Evolutionary conservation across 2,329 filamentous ascomycete genomes (phyloP).

Genomic region (Pestalotiopsis sp.): DNA sequence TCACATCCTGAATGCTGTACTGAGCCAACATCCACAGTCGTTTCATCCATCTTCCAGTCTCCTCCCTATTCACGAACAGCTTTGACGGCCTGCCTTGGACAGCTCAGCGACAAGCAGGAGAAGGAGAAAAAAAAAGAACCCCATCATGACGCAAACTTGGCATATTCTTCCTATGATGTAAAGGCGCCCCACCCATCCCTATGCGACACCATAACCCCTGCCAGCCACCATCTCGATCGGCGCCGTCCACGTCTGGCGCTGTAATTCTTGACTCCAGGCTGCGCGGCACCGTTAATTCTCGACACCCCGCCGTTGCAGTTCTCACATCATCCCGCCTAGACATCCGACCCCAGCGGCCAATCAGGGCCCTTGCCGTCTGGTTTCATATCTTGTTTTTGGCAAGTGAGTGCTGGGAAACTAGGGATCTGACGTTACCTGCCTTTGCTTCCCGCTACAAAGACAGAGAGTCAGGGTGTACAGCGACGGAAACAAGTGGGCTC

Average conservation of each 20-base stretch:
- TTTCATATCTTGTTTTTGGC: slow-evolving; percentile 7
- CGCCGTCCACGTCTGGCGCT: neutral
- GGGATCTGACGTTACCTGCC: slow-evolving; percentile 2
- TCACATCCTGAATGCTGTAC: neutral
- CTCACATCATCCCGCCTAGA: slow-evolving; percentile 6
- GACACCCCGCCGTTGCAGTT: neutral
- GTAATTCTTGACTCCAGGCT: neutral
- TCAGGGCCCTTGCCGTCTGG: neutral
- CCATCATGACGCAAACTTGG: slow-evolving; percentile 8
- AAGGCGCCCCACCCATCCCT: neutral
- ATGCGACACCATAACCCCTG: neutral
- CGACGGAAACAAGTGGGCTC: neutral
- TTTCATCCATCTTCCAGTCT: neutral
- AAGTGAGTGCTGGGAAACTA: neutral
- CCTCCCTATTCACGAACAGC: neutral
- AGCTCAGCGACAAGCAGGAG: neutral
- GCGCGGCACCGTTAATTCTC: neutral
- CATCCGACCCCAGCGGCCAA: neutral
- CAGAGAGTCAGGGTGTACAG: neutral
- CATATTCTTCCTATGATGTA: slow-evolving; percentile 1
- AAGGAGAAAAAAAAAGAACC: neutral
- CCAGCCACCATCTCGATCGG: slow-evolving; percentile 4
- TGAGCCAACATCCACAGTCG: neutral
- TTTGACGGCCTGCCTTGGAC: neutral
- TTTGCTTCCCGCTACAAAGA: neutral